A percentile compares a stretch with the other conserved stretches of the same genome.
phyloP scores from a whole-genome alignment of 371 early-diverging fungal species.

The Umbelopsis sp. region DNA sequence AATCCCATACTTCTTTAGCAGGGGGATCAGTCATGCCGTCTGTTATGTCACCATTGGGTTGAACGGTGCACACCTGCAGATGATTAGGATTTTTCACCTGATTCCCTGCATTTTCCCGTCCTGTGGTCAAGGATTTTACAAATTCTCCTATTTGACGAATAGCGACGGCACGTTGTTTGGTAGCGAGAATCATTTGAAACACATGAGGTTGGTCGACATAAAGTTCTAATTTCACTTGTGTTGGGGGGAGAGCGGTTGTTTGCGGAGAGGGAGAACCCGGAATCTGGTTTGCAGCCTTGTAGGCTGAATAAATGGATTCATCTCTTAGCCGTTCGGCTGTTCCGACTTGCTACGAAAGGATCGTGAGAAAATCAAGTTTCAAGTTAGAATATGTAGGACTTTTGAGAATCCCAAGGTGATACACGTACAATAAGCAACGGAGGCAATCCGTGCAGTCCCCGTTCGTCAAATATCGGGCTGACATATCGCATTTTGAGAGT shows the following conservation, averaged over 20 bases:
- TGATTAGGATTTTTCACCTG: background rate
- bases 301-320: conserved; percentile 55
- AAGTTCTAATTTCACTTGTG: conserved; percentile 37
- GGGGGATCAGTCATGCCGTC: conserved; percentile 25
- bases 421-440: conserved; percentile 46
- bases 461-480: conserved; percentile 54
- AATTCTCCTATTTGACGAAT: conserved; percentile 31
- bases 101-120: background rate
- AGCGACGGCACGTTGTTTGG: conserved; percentile 28
- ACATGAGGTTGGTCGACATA: conserved; percentile 84
- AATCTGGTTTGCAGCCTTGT: conserved; percentile 35
- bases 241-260: conserved; percentile 17
- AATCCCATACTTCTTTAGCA: conserved; percentile 25
- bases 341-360: conserved; percentile 58
- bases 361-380: conserved; percentile 3
- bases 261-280: conserved; percentile 28
- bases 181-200: conserved; percentile 60
- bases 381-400: background rate
- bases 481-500: conserved; percentile 51
- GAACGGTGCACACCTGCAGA: background rate
- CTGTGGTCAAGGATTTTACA: conserved; percentile 27
- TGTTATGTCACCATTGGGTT: conserved; percentile 25
- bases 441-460: conserved; percentile 43
- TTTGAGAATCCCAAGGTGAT: background rate
- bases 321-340: conserved; percentile 69